Conservation (phyloP, 2,329 filamentous ascomycete genomes). For the Fusarium cyanostomum region DNA sequence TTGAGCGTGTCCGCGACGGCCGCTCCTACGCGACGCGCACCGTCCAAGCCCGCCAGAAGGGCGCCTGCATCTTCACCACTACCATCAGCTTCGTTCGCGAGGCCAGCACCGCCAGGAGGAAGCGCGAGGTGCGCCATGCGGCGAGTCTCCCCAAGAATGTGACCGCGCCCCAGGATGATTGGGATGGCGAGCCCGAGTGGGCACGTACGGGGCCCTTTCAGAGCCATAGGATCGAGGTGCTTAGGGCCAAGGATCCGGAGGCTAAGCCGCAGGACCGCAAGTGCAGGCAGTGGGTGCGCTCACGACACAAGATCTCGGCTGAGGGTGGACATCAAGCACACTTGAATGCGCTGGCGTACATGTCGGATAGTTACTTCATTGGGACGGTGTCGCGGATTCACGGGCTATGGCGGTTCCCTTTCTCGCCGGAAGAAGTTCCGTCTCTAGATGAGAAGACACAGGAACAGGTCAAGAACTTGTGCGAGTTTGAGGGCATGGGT, state of each 20-base stretch:
- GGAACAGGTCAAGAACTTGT: slow-evolving; percentile 50
- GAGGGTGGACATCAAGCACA: slow-evolving; percentile 82
- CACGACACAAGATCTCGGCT: slow-evolving; percentile 76
- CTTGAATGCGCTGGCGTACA: slow-evolving; percentile 88
- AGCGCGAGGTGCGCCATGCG: slow-evolving; percentile 74
- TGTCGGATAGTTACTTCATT: slow-evolving; percentile 93
- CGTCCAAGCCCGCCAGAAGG: slow-evolving; percentile 92
- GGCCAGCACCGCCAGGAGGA: slow-evolving; percentile 60
- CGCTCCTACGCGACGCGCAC: slow-evolving; percentile 90
- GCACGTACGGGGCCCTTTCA: slow-evolving; percentile 60
- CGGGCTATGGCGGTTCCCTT: slow-evolving; percentile 77
- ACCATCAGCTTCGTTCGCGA: slow-evolving; percentile 88
- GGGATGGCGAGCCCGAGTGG: slow-evolving; percentile 60
- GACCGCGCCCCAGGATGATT: slow-evolving; percentile 49
- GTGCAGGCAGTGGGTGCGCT: slow-evolving; percentile 78
- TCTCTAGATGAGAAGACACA: slow-evolving; percentile 55
- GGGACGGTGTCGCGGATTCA: slow-evolving; percentile 86
- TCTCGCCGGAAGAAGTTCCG: slow-evolving; percentile 63
- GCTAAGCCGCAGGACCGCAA: slow-evolving; percentile 71
- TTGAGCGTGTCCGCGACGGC: slow-evolving; percentile 92
- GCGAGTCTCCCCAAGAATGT: slow-evolving; percentile 63
- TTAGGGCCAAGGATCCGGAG: slow-evolving; percentile 51
- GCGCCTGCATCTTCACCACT: slow-evolving; percentile 92
- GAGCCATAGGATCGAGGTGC: slow-evolving; percentile 54
- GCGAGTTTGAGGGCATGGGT: slow-evolving; percentile 55